phyloP scores from a whole-genome alignment of 1,284 basidiomycete genomes.

The Tremellales sp. region DNA sequence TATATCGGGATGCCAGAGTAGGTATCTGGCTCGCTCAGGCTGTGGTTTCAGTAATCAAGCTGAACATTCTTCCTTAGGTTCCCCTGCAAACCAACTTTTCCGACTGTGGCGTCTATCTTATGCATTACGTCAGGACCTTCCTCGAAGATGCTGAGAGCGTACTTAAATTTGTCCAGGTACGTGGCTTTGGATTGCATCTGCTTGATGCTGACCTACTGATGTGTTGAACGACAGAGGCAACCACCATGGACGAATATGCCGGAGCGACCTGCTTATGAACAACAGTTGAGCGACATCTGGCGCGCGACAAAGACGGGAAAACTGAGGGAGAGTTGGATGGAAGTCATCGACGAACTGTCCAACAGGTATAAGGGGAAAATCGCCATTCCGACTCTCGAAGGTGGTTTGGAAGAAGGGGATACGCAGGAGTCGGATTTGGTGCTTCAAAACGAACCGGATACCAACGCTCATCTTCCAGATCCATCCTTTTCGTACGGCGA shows the following conservation, averaged over 20 bases:
- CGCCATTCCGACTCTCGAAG: not conserved
- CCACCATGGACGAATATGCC: conserved; percentile 4
- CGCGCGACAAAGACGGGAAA: conserved; percentile 5
- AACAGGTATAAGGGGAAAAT: conserved; percentile 1
- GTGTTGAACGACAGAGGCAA: conserved; percentile 20
- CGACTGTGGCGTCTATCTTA: conserved; percentile 53
- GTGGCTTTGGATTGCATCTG: conserved; percentile 2
- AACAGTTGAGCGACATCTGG: conserved; percentile 14
- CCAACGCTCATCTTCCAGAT: no score
- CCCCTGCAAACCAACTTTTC: conserved; percentile 53
- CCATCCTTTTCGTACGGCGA: no score
- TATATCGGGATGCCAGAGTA: conserved; percentile 31
- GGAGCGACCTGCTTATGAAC: conserved; percentile 9
- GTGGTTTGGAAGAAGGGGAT: no score
- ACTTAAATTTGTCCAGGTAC: conserved; percentile 39
- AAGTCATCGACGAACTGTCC: conserved; percentile 17
- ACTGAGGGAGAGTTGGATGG: conserved; percentile 17
- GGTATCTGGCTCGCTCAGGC: conserved; percentile 43
- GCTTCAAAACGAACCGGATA: no score
- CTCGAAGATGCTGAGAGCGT: conserved; percentile 31
- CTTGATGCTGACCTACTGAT: not conserved
- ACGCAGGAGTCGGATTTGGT: no score
- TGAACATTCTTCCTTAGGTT: conserved; percentile 24
- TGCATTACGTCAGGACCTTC: conserved; percentile 47
- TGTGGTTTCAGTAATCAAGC: conserved; percentile 40